Conservation (phyloP, 257 asterid genomes). For the Solanum tacnaense region DNA sequence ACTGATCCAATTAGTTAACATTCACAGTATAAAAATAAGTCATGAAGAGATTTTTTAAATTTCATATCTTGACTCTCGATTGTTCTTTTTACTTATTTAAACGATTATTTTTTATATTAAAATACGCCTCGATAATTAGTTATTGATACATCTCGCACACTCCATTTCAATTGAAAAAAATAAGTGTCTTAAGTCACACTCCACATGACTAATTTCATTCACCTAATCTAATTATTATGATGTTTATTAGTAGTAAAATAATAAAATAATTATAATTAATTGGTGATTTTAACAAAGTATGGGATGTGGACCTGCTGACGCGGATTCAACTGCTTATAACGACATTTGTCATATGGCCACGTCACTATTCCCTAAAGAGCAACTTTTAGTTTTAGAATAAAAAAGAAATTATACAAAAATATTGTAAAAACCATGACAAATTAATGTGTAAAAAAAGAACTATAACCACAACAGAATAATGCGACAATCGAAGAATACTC, state of each 20-base stretch:
- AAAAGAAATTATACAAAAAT: neutral
- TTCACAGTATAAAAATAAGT: no score
- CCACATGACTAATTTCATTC: neutral
- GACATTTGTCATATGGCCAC: neutral
- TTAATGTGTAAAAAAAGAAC: neutral
- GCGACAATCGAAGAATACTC: neutral
- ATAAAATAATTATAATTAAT: neutral
- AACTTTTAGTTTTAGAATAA: neutral
- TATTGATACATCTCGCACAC: neutral
- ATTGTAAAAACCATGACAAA: neutral
- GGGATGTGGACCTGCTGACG: neutral
- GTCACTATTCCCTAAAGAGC: neutral
- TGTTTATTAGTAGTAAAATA: neutral
- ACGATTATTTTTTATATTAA: neutral
- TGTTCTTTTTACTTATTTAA: neutral
- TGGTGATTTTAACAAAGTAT: neutral
- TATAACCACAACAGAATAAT: neutral
- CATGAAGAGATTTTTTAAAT: neutral
- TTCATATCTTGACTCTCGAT: neutral
- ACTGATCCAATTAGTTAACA: no score
- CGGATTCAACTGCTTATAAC: neutral
- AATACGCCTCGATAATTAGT: accelerated
- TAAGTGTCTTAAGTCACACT: neutral
- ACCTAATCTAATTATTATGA: neutral
- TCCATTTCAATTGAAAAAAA: neutral